Percentiles rank a stretch among this genome's conserved stretches.
phyloP scores from a whole-genome alignment of 2,329 filamentous ascomycete species.

The Colletotrichum australisinense region DNA sequence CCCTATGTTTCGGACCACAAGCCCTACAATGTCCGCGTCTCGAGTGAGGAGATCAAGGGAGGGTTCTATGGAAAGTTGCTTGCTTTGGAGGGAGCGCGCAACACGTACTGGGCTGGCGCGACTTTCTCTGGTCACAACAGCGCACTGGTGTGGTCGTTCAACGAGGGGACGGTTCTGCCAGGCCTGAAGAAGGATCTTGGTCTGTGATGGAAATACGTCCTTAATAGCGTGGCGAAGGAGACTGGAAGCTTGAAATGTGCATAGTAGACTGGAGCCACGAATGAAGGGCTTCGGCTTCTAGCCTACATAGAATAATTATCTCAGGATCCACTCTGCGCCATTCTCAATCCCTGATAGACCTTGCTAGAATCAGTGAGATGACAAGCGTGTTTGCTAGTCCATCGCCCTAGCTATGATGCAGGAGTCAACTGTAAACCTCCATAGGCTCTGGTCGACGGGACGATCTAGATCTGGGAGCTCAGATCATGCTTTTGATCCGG shows the following conservation, averaged over 20 bases:
- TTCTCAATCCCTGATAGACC: not conserved
- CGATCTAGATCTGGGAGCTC: not conserved
- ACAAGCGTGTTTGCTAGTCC: not conserved
- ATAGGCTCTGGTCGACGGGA: too few relatives aligned
- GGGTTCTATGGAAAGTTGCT: conserved; percentile 50
- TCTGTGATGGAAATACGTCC: not conserved
- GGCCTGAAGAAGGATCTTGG: conserved; percentile 31
- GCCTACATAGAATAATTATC: not conserved
- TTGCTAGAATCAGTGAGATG: accelerated
- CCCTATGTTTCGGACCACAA: conserved; percentile 42
- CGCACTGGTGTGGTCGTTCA: conserved; percentile 22
- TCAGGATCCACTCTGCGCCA: not conserved
- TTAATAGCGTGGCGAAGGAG: not conserved
- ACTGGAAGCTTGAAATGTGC: not conserved
- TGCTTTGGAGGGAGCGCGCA: conserved; percentile 46
- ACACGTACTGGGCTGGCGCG: conserved; percentile 51
- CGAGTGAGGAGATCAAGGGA: conserved; percentile 40
- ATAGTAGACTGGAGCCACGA: not conserved
- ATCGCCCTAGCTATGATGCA: too few relatives aligned
- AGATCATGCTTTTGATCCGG: not conserved
- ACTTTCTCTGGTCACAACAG: conserved; percentile 36
- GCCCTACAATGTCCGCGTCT: conserved; percentile 43
- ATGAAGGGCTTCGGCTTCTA: not conserved
- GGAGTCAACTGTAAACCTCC: too few relatives aligned
- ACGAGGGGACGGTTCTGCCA: conserved; percentile 23